Conservation (phyloP, 2,329 filamentous ascomycete genomes). For the Simplicillium sp. region DNA sequence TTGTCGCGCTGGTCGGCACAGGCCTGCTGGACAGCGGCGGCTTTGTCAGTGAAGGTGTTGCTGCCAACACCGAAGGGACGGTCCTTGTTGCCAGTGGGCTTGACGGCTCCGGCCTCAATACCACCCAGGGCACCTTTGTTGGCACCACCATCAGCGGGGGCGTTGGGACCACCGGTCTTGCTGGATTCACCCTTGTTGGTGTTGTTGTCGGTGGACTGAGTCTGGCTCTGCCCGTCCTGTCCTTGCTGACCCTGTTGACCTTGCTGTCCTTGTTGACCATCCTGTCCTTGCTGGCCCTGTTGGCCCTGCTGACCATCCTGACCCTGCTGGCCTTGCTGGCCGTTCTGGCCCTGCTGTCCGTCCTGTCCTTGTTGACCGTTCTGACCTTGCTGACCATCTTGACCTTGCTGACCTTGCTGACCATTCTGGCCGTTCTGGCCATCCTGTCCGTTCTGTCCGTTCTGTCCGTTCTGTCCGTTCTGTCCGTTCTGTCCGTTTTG, state of each 20-base stretch:
- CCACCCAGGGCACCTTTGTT: constrained; percentile 34
- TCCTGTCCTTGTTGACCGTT: neutral
- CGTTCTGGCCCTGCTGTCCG: constrained; percentile 5
- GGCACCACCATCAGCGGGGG: constrained; percentile 16
- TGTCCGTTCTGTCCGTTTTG: constrained; percentile 7
- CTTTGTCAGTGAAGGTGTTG: constrained; percentile 46
- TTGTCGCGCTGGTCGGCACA: constrained; percentile 56
- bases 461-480: constrained; percentile 3
- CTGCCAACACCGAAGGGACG: constrained; percentile 49
- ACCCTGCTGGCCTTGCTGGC: constrained; percentile 6
- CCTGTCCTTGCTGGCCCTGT: constrained; percentile 3
- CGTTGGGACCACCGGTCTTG: constrained; percentile 5
- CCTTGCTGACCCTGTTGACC: constrained; percentile 5
- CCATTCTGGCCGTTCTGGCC: constrained; percentile 7
- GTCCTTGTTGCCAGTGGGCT: constrained; percentile 32
- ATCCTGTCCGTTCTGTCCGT: neutral
- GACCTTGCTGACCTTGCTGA: constrained; percentile 4
- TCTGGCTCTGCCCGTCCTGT: neutral
- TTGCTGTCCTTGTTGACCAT: constrained; percentile 4
- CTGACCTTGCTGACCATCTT: neutral
- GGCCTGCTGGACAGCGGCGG: constrained; percentile 47
- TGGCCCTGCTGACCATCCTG: constrained; percentile 3
- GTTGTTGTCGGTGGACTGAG: no score
- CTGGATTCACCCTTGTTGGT: constrained; percentile 1
- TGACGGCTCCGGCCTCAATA: constrained; percentile 39